phyloP scores from a whole-genome alignment of 2,329 filamentous ascomycete genomes.

The Alternaria viburni region DNA sequence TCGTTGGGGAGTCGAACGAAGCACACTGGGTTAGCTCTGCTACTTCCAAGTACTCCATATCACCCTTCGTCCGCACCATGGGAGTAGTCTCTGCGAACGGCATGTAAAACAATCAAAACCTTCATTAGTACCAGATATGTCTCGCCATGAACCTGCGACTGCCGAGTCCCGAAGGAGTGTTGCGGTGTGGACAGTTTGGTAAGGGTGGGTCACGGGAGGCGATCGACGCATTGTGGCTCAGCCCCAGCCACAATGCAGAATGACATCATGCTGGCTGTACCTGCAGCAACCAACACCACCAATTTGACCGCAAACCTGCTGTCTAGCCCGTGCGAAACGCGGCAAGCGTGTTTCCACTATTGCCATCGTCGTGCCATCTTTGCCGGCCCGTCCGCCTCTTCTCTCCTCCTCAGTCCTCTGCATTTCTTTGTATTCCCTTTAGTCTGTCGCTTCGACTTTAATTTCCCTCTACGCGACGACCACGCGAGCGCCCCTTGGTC shows the following conservation, averaged over 20 bases:
- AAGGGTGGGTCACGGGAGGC: conserved; percentile 2
- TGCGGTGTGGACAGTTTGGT: neutral
- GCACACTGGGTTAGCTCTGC: too few species aligned
- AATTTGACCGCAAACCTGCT: conserved; percentile 14
- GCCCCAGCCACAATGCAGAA: neutral
- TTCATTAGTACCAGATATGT: neutral
- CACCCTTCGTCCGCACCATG: neutral
- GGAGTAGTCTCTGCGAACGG: neutral
- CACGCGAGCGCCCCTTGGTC: conserved; percentile 3
- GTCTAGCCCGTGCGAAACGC: neutral
- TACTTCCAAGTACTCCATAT: too few species aligned
- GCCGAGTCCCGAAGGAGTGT: neutral
- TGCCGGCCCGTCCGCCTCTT: neutral
- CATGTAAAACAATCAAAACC: neutral
- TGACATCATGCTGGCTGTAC: conserved; percentile 16
- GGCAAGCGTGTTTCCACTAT: conserved; percentile 1
- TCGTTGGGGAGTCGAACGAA: neutral
- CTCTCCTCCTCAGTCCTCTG: neutral
- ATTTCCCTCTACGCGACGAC: neutral
- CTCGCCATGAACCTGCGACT: neutral
- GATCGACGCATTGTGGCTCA: neutral
- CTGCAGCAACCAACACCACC: conserved; percentile 11
- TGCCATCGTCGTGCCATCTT: neutral
- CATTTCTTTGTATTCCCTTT: conserved; percentile 5
- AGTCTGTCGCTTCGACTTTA: conserved; percentile 16